Conservation (phyloP, 225 moss, liverwort and hornwort genomes). For the Anthoceros angustus region DNA sequence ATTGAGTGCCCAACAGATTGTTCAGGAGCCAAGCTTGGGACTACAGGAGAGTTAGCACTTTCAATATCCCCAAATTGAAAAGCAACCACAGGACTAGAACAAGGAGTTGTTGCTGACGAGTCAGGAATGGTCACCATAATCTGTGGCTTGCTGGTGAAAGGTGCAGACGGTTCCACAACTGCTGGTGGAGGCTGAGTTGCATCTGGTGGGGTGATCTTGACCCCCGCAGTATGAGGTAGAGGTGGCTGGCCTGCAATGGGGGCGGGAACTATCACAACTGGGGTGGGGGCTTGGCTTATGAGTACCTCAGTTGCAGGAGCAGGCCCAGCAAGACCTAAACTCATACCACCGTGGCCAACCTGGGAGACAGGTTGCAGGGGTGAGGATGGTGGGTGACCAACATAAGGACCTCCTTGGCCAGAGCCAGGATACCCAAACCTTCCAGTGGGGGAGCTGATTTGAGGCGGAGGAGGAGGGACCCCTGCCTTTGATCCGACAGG, state of each 20-base stretch:
- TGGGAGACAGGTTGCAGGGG: conserved; percentile 12
- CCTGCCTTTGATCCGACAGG: conserved; percentile 32
- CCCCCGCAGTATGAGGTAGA: conserved; percentile 22
- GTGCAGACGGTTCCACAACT: conserved; percentile 18
- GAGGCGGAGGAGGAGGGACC: conserved; percentile 27
- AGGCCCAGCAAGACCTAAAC: conserved; percentile 14
- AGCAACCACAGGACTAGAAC: conserved; percentile 26
- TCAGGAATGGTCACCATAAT: conserved; percentile 27
- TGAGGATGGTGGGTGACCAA: conserved; percentile 15
- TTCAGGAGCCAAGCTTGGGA: conserved; percentile 28
- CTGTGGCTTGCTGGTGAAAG: conserved; percentile 40
- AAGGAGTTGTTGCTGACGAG: conserved; percentile 24
- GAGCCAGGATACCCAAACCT: conserved; percentile 29
- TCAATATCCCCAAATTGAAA: conserved; percentile 94
- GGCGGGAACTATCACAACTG: conserved; percentile 14
- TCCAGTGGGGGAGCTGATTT: conserved; percentile 31
- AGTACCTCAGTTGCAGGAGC: conserved; percentile 14
- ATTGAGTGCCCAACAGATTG: conserved; percentile 6
- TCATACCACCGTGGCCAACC: conserved; percentile 14
- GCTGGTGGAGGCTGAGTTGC: conserved; percentile 18
- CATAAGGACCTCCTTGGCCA: conserved; percentile 22
- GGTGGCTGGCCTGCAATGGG: conserved; percentile 19
- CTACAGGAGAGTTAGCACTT: conserved; percentile 5
- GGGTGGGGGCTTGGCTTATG: not conserved
- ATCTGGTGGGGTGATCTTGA: conserved; percentile 13